Evolutionary conservation across 371 early-diverging fungal genomes (phyloP), one percentile per base, ranked within the genome.

Genomic region (Mortierella sp.): DNA sequence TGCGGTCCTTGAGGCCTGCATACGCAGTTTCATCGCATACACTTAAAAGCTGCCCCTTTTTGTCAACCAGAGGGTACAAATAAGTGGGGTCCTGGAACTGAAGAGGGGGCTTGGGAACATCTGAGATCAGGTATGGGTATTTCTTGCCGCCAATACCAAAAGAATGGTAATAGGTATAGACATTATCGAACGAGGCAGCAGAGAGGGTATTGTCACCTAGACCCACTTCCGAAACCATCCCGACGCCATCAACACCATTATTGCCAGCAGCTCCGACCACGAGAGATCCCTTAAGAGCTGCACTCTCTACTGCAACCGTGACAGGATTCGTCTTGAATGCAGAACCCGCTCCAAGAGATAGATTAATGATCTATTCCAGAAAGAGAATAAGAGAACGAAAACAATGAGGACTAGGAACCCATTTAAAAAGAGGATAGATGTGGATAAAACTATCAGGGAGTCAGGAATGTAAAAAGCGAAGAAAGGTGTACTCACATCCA

Each of bases 161-260:
- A 14, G 66, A 56, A 25, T 51, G 53, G 7, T 84, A 80, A 12
- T 82, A 59, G 1, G 75, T 76, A 25, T 75, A 46, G 7, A 60
- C 55, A 64, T 87, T 90, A 56, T 94, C 93, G 7, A 92, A 79
- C 19, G 91, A 88, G 23, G 91, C 93, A 23, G 92, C 90, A 28
- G 87, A 86, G 43, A 92, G 68, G 18, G 87, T 89, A 48, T 86
- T 84, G 18, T 64, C 62, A 0, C 89, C 88, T 18, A 91, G 76
- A 15, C 88, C 88, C 5, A 94, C 93, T 0, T 89, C 66, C 1
- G 85, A 82, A 0, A 85, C 82, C 61, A 86, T 80, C 68, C 82
- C 91, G 5, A 92, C 65, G 0, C 94, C 94, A n/a, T 83, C 76
- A 11, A 64, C 61, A 9, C 93, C 93, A 53, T 87, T 85, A 74